Evolutionary conservation across 768 basidiomycete species (phyloP), one percentile per base, ranked within the genome.

Genomic region (Collybiopsis confluens): DNA sequence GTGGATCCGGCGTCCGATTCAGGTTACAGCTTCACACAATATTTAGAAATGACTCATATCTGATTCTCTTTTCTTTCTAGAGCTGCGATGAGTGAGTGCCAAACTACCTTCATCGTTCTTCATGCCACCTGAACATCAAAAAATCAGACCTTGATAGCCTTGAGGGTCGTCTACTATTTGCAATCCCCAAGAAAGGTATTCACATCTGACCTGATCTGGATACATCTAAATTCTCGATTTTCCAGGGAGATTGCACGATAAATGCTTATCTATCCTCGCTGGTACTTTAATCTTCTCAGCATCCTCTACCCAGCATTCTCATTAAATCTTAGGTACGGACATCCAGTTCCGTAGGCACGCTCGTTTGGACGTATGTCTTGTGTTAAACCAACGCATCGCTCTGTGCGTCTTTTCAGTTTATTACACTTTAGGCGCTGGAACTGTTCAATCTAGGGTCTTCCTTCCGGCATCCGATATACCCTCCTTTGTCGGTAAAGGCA

Each of bases 381-480:
- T 90, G 8, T 78, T 86, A 59, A 99, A 99, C 65, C 95, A 93
- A 64, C 85, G 85, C 40, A 91, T 98, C 55, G 93, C 93, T 2
- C 85, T 99, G 96, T 96, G 62, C 55, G 89, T 70, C 13, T n/a
- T 37, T 46, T 18, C 9, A 23, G 28, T 20, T 30, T 33, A 37
- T 36, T 46, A 40, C 13, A 16, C 15, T 44, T 44, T 3, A 11
- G 15, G 10, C 18, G 18, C 26, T 28, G 40, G 38, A 52, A 42
- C 61, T 28, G 53, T 45, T 45, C 37, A 27, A 27, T 13, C 21
- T 67, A 98, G 96, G 6, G 88, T 99, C 21, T 98, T 99, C 72
- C 87, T 98, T 21, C 95, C 97, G 21, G 97, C 97, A 1, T 78
- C 89, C 4, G 97, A 99, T 64, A 99, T 99, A 58, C 95, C 97